Percentiles rank a stretch among this genome's conserved stretches.
These are phyloP conservation scores for Cucumis hystrix DNA, from an alignment of 306 rosid genomes.

Conservation along the genomic window DNA sequence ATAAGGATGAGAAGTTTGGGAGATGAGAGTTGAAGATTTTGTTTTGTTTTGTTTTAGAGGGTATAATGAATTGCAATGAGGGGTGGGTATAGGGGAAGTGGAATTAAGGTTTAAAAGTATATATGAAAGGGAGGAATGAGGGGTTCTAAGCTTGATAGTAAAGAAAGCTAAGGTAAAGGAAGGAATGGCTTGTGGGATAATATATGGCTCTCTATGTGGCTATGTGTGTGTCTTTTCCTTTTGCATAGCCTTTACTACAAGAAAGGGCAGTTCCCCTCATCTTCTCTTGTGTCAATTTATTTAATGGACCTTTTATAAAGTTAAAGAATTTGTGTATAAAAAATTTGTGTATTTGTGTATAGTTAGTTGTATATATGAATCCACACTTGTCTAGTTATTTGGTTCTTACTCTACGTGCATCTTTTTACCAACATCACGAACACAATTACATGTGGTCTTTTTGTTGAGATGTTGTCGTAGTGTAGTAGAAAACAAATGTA, in stretches of 20 bases:
- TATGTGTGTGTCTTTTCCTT: background rate
- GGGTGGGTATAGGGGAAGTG: background rate
- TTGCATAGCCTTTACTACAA: background rate
- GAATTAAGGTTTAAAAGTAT: background rate
- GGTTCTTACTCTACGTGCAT: too few relatives aligned
- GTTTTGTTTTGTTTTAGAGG: background rate
- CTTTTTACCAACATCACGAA: too few relatives aligned
- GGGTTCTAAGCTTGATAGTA: conserved; percentile 43
- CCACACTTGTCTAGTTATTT: too few relatives aligned
- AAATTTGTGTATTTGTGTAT: too few relatives aligned
- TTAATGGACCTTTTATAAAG: background rate
- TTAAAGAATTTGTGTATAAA: too few relatives aligned
- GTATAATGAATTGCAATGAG: background rate
- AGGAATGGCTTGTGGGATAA: conserved; percentile 2
- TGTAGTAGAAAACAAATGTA: too few relatives aligned
- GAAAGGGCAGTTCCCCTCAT: background rate
- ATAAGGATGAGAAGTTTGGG: too few relatives aligned
- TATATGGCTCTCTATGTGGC: background rate
- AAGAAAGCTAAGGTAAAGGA: conserved; percentile 19
- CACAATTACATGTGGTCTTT: too few relatives aligned
- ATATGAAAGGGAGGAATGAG: background rate
- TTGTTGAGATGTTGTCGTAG: too few relatives aligned
- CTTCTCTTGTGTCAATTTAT: background rate
- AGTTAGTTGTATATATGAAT: too few relatives aligned
- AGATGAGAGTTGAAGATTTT: too few relatives aligned